Evolutionary conservation across 345 rosid genomes (phyloP).

Genomic region (Erucastrum elatum): DNA sequence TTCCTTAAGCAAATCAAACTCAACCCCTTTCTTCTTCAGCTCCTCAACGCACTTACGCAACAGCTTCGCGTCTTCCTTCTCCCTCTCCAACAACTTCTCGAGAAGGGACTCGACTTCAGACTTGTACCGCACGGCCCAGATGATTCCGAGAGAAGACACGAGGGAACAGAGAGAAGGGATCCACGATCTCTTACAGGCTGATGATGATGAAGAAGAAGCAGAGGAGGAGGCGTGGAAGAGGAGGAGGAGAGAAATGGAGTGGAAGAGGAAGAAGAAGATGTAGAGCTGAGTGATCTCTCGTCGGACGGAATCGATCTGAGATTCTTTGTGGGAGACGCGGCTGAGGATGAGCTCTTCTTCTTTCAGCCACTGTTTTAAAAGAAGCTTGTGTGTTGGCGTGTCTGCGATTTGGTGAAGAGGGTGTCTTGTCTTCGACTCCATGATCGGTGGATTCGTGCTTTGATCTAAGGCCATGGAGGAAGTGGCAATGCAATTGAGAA

Average conservation of each 20-base stretch:
- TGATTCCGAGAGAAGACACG: conserved; percentile 66
- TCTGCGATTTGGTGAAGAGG: conserved; percentile 91
- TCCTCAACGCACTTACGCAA: conserved; percentile 82
- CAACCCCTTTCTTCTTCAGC: conserved; percentile 84
- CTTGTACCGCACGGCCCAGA: conserved; percentile 87
- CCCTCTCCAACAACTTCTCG: conserved; percentile 82
- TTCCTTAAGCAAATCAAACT: conserved; percentile 91
- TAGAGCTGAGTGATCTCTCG: conserved; percentile 75
- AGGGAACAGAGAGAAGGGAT: conserved; percentile 76
- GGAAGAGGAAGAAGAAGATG: conserved; percentile 88
- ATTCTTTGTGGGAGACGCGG: conserved; percentile 72
- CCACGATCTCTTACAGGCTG: conserved; percentile 65
- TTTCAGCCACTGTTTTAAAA: conserved; percentile 90
- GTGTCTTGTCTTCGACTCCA: conserved; percentile 59
- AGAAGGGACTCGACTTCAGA: conserved; percentile 71
- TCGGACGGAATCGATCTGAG: conserved; percentile 72
- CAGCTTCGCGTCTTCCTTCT: conserved; percentile 82
- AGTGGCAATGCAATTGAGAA: background rate
- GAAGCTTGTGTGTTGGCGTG: conserved; percentile 90
- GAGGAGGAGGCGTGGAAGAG: conserved; percentile 57
- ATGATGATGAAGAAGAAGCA: background rate
- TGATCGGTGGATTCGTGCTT: conserved; percentile 49
- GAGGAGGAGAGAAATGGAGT: conserved; percentile 70
- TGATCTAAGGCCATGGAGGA: conserved; percentile 50
- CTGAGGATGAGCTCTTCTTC: conserved; percentile 84